Conservation (phyloP, 2,329 filamentous ascomycete genomes). For the Verticillium zaregamsianum region DNA sequence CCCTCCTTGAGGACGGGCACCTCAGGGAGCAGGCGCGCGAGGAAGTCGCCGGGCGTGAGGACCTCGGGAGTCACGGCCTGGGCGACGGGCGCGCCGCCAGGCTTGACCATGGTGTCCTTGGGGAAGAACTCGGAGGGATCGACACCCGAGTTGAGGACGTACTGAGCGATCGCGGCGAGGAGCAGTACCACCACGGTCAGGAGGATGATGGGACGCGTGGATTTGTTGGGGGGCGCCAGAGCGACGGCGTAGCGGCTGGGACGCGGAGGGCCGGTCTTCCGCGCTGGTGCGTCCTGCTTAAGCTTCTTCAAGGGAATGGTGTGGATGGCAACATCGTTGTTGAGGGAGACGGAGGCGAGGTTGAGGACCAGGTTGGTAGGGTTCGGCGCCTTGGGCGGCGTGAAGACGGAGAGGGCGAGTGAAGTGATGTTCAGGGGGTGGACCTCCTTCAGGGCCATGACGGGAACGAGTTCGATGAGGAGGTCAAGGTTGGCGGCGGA, state of each 20-base stretch:
- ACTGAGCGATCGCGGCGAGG: conserved; percentile 39
- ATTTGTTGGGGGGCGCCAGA: conserved; percentile 45
- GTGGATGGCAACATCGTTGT: conserved; percentile 75
- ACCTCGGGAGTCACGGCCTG: conserved; percentile 54
- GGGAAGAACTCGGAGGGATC: conserved; percentile 37
- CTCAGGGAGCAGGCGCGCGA: conserved; percentile 32
- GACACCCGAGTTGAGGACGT: conserved; percentile 42
- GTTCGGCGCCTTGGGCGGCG: conserved; percentile 44
- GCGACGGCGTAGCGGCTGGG: conserved; percentile 67
- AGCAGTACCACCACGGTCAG: conserved; percentile 60
- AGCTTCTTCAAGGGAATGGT: conserved; percentile 63
- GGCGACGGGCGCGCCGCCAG: conserved; percentile 39
- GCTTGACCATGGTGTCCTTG: background rate
- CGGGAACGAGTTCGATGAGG: conserved; percentile 46
- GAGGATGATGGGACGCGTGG: conserved; percentile 40
- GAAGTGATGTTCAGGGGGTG: conserved; percentile 57
- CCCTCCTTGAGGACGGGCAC: conserved; percentile 25
- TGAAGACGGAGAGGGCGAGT: conserved; percentile 54
- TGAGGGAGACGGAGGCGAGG: conserved; percentile 76
- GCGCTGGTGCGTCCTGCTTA: conserved; percentile 14
- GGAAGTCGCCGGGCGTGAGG: conserved; percentile 23
- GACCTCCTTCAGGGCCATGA: conserved; percentile 48
- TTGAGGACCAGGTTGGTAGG: conserved; percentile 52
- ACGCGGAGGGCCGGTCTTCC: conserved; percentile 35
- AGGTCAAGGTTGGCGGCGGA: conserved; percentile 41